Base-by-base conservation (phyloP, 768 basidiomycete genomes). In the Russula sp. region DNA sequence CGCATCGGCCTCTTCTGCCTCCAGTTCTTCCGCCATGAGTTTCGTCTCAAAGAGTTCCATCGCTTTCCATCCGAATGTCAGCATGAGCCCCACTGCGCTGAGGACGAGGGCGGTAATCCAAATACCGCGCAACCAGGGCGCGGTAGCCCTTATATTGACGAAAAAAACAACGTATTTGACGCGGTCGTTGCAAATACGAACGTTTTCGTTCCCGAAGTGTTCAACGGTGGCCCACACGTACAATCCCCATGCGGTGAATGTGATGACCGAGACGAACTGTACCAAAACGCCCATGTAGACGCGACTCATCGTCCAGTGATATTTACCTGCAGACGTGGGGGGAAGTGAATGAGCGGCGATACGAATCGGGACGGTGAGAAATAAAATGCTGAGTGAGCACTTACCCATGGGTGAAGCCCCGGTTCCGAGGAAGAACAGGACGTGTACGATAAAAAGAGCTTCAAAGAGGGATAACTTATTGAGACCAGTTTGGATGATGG, bases 131-230 rank as follows among this genome's bases (percentile, higher is more conserved):
- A 67, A 20, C 66, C 66, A 66, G 28, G 58, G 30, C 10, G 28
- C 52, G 14, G 66, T 66, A n/a, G 64, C 63, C 20, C 14, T 20
- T 34, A 67, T 11, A 40, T 0, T 40, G 52, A 36, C 3, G 26
- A 67, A 67, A 18, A 67, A 16, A 3, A 67, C 3, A 10, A 66
- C 58, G 20, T 67, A 67, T 8, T 59, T 66, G 40, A 63, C 40
- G 6, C 36, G 0, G 44, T 65, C 32, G 36, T 66, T 66, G 34
- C 53, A 60, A 3, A 14, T 1, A 9, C 10, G 14, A 1, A 57
- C 8, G 1, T 20, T 0, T 20, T 60, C 8, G 1, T 20, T 1
- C 14, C 66, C 66, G 24, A n/a, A 65, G 6, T 0, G 0, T 34
- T 42, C 2, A 55, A 5, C 52, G 20, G 26, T 3, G 3, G 16